Evolutionary conservation across 2,329 filamentous ascomycete species (phyloP).

Genomic region (Ophiocordyceps australis): DNA sequence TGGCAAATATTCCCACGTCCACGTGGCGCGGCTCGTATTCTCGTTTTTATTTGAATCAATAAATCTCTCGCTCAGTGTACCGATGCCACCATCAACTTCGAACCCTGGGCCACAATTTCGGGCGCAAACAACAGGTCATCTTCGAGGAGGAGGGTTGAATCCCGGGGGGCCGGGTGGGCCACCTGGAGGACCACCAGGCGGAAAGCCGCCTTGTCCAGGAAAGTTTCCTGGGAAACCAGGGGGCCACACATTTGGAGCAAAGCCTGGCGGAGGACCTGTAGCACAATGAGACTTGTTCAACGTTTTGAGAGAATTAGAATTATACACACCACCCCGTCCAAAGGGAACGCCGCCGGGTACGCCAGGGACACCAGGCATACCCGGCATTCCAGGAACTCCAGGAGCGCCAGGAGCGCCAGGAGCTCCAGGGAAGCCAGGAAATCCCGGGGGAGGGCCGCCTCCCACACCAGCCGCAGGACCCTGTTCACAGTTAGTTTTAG

Average conservation of each 20-base stretch:
- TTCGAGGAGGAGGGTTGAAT: slow-evolving; percentile 55
- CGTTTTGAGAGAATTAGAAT: too few relatives aligned
- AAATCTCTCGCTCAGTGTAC: too few relatives aligned
- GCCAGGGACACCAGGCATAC: neutral
- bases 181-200: slow-evolving; percentile 19
- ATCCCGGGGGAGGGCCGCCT: slow-evolving; percentile 42
- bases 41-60: too few relatives aligned
- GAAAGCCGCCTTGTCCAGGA: too few relatives aligned
- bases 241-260: slow-evolving; percentile 17
- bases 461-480: slow-evolving; percentile 79
- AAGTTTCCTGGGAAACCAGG: too few relatives aligned
- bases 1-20: slow-evolving; percentile 1
- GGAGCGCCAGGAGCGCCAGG: too few relatives aligned
- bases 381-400: too few relatives aligned
- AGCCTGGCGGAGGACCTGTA: slow-evolving; percentile 28
- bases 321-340: slow-evolving; percentile 34
- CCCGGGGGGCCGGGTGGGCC: slow-evolving; percentile 40
- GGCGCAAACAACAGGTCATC: slow-evolving; percentile 20
- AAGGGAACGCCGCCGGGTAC: slow-evolving; percentile 7
- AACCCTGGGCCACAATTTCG: slow-evolving; percentile 8
- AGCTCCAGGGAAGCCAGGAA: slow-evolving; percentile 34
- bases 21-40: too few relatives aligned
- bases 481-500: slow-evolving; percentile 15
- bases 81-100: too few relatives aligned
- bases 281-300: slow-evolving; percentile 13